Conservation (phyloP, 371 early-diverging fungal species). For the Phascolomyces articulosus region DNA sequence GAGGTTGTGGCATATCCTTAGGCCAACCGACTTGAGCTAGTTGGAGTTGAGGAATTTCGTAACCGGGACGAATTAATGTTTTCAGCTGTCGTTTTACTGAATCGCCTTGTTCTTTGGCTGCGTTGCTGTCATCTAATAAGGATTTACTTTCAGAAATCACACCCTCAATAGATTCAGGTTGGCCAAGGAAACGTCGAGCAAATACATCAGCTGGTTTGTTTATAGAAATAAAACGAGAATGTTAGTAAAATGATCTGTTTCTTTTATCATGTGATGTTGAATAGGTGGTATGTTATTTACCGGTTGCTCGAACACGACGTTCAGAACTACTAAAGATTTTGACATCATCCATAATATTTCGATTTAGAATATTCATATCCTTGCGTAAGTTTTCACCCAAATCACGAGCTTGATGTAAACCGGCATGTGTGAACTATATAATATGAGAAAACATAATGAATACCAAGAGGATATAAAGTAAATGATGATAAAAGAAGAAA, state of each 20-base stretch:
- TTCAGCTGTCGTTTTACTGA: conserved; percentile 77
- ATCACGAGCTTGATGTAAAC: conserved; percentile 88
- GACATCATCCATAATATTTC: conserved; percentile 84
- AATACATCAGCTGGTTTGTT: conserved; percentile 70
- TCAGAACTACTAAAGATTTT: conserved; percentile 88
- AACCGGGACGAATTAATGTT: conserved; percentile 54
- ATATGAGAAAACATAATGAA: too few relatives aligned
- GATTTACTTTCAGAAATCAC: conserved; percentile 81
- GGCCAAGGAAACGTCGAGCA: conserved; percentile 73
- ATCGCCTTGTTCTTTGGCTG: conserved; percentile 94
- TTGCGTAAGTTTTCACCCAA: conserved; percentile 92
- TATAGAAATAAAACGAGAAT: too few relatives aligned
- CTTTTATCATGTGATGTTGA: too few relatives aligned
- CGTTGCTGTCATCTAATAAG: conserved; percentile 93
- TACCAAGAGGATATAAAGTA: too few relatives aligned
- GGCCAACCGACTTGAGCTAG: conserved; percentile 56
- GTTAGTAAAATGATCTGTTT: too few relatives aligned
- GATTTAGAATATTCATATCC: conserved; percentile 89
- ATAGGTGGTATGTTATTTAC: too few relatives aligned
- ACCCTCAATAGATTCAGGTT: conserved; percentile 57
- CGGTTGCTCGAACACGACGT: conserved; percentile 87
- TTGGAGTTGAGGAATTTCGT: conserved; percentile 48
- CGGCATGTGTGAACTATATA: conserved; percentile 96
- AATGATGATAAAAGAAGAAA: too few relatives aligned
- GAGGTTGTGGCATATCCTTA: conserved; percentile 62